Percentiles rank a stretch among this genome's conserved stretches.
Evolutionary conservation across 2,329 filamentous ascomycete genomes (phyloP).

Genomic region (Ceratocystis papillata): DNA sequence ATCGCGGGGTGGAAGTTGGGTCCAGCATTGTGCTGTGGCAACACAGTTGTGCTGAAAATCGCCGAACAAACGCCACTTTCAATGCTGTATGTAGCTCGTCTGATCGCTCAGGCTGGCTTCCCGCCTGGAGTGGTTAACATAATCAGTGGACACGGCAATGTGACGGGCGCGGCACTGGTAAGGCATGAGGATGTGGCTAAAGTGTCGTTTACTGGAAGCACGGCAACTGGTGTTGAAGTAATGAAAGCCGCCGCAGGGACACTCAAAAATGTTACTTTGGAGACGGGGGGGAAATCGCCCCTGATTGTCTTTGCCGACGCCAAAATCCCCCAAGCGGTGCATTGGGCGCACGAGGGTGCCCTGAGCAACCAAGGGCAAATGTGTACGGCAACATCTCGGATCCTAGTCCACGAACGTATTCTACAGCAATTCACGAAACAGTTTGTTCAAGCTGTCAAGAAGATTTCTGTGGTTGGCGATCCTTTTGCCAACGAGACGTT

Average conservation of each 20-base stretch:
- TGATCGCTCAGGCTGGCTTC: constrained; percentile 60
- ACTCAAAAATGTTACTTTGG: constrained; percentile 48
- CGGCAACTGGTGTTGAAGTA: constrained; percentile 54
- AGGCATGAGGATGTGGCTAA: constrained; percentile 56
- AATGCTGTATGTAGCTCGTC: constrained; percentile 48
- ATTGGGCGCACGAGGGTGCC: constrained; percentile 36
- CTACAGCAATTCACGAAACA: constrained; percentile 50
- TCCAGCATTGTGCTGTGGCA: constrained; percentile 49
- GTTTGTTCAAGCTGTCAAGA: constrained; percentile 48
- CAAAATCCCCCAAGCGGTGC: constrained; percentile 53
- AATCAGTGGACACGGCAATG: constrained; percentile 53
- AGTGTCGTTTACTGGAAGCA: constrained; percentile 62
- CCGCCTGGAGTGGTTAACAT: constrained; percentile 64
- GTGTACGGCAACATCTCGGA: constrained; percentile 48
- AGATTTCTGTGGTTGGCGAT: constrained; percentile 50
- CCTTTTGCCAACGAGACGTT: constrained; percentile 53
- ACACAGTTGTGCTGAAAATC: constrained; percentile 48
- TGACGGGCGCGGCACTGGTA: constrained; percentile 54
- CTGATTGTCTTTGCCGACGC: constrained; percentile 51
- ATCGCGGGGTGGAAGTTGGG: constrained; percentile 53
- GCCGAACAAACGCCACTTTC: constrained; percentile 52
- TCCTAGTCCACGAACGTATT: constrained; percentile 47
- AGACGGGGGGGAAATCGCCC: constrained; percentile 51
- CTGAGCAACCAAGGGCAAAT: constrained; percentile 50
- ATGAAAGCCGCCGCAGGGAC: constrained; percentile 56